phyloP scores from a whole-genome alignment of 2,329 filamentous ascomycete species.

The Neonectria punicea region DNA sequence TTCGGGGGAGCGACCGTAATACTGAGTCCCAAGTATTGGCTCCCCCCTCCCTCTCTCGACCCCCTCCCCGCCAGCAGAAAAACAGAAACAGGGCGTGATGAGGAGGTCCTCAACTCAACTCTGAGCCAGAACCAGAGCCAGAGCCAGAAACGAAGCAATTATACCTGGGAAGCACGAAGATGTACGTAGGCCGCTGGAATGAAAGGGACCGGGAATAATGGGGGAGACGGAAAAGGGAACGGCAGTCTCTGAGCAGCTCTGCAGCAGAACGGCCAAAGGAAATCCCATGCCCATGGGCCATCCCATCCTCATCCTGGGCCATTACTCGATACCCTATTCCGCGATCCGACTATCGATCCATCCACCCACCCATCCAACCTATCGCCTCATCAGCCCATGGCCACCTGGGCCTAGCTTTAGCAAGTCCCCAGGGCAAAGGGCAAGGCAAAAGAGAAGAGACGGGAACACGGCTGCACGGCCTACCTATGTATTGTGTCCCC shows the following conservation, averaged over 20 bases:
- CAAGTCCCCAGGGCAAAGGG: neutral
- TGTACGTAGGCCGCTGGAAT: neutral
- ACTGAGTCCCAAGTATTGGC: neutral
- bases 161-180: too few species aligned
- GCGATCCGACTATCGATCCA: slow-evolving; percentile 17
- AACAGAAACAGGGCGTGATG: neutral
- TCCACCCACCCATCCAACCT: slow-evolving; percentile 4
- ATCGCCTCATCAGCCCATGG: slow-evolving; percentile 4
- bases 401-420: neutral
- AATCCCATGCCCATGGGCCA: slow-evolving; percentile 16
- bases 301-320: neutral
- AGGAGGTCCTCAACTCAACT: slow-evolving; percentile 22
- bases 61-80: neutral
- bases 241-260: neutral
- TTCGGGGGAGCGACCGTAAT: slow-evolving; percentile 1
- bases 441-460: neutral
- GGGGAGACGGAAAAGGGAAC: neutral
- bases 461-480: neutral
- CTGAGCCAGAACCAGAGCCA: slow-evolving; percentile 27
- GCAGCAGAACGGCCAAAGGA: slow-evolving; percentile 1
- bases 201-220: slow-evolving; percentile 20
- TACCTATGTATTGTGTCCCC: neutral
- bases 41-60: neutral
- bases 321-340: slow-evolving; percentile 15
- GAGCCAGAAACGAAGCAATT: slow-evolving; percentile 11